Conservation (phyloP, 345 rosid species). For the Hibiscus mutabilis region DNA sequence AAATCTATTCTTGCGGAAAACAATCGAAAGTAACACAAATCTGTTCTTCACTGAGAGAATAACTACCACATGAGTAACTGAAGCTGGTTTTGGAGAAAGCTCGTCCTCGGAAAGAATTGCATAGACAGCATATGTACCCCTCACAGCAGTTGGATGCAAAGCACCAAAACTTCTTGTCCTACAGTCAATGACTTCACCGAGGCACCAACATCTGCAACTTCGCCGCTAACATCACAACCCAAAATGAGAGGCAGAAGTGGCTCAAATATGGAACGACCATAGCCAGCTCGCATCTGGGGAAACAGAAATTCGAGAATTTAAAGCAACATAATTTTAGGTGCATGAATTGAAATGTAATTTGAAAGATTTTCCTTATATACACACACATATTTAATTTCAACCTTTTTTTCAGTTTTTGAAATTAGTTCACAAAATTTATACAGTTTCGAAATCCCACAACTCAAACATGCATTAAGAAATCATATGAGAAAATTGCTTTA, state of each 20-base stretch:
- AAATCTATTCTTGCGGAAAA: neutral
- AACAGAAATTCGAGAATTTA: slow-evolving; percentile 12
- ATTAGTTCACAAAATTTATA: neutral
- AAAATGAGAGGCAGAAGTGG: slow-evolving; percentile 83
- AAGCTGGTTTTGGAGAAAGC: slow-evolving; percentile 62
- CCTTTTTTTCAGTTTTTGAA: neutral
- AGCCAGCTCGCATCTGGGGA: slow-evolving; percentile 86
- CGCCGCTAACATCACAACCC: slow-evolving; percentile 92
- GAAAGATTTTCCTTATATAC: neutral
- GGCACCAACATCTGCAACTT: slow-evolving; percentile 72
- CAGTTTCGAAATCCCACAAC: neutral
- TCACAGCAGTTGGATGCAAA: slow-evolving; percentile 87
- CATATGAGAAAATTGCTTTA: neutral
- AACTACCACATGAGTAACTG: slow-evolving; percentile 65
- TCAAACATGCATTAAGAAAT: neutral
- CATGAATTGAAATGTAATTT: neutral
- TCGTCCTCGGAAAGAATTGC: slow-evolving; percentile 79
- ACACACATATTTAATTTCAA: neutral
- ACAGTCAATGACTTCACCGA: slow-evolving; percentile 55
- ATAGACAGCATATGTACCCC: slow-evolving; percentile 91
- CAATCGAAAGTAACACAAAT: neutral
- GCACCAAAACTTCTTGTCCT: slow-evolving; percentile 95
- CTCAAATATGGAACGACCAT: slow-evolving; percentile 85
- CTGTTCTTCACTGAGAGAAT: neutral
- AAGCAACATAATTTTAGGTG: slow-evolving; percentile 1